Evolutionary conservation across 2,329 filamentous ascomycete species (phyloP), one percentile per base, ranked within the genome.

Genomic region (Furcasterigmium sp.): DNA sequence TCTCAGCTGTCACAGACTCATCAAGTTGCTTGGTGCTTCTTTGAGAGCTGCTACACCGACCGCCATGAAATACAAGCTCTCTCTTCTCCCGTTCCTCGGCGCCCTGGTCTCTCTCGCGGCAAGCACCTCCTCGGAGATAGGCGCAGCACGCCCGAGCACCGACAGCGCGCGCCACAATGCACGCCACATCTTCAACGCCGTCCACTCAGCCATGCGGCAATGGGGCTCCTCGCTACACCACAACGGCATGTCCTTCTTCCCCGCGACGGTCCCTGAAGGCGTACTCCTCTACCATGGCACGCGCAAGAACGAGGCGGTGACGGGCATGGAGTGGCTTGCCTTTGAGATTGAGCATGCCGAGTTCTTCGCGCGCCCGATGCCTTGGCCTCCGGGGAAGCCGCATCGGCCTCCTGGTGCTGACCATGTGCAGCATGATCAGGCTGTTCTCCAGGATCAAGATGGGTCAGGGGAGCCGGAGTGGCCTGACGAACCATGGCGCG

Each of bases 341-440:
- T 83, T 82, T 51, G 79, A 83, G 54, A 72, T 78, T 4, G 78
- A 83, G 48, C 79, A 83, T 63, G 76, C 79, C 1, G 60, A 78
- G 45, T 55, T 70, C 6, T 83, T 84, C 56, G 73, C 77, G 4
- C 52, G 47, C 11, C n/a, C 39, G 20, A 34, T 2, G 4, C 19
- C 37, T 18, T 13, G 21, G 8, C 40, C 30, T 18, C 32, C 40
- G 11, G 30, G 39, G 13, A 18, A 35, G 19, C 23, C 42, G n/a
- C 8, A 32, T 1, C 13, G 5, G 14, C 30, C n/a, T n/a, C n/a
- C n/a, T n/a, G n/a, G n/a, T n/a, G 34, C 10, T 11, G 19, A 34
- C 29, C 23, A 37, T 30, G 34, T 14, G 25, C 25, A 28, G 13
- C 25, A 28, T 13, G 8, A 8, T 13, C 25, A 28, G 25, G 8